Conservation (phyloP, 495 filamentous ascomycete genomes). For the Penicillium lividum region DNA sequence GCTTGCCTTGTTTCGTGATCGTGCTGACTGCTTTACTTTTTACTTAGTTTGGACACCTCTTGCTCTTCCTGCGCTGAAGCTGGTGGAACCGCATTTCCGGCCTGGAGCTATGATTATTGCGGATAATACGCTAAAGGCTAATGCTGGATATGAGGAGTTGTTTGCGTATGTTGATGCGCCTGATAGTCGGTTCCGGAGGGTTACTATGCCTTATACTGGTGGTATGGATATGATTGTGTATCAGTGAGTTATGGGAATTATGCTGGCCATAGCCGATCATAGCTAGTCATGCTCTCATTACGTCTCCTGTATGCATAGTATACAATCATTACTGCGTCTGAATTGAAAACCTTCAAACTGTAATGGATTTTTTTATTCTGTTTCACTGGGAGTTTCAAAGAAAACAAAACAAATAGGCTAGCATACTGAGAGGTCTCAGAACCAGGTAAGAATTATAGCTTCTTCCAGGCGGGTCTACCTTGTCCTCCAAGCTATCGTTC, state of each 20-base stretch:
- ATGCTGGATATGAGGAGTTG: constrained; percentile 38
- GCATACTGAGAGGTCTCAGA: no score
- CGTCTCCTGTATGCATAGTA: no score
- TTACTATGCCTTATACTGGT: constrained; percentile 25
- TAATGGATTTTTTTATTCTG: no score
- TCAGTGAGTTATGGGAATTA: constrained; percentile 8
- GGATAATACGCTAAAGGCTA: constrained; percentile 47
- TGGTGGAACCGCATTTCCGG: constrained; percentile 45
- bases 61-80: constrained; percentile 49
- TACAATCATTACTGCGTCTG: no score
- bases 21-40: neutral
- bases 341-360: no score
- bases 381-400: no score
- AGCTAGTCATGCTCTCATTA: neutral
- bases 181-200: constrained; percentile 19
- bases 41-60: constrained; percentile 53
- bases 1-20: neutral
- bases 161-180: constrained; percentile 31
- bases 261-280: neutral
- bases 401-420: no score
- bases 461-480: no score
- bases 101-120: constrained; percentile 51
- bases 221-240: constrained; percentile 30
- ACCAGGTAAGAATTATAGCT: no score
- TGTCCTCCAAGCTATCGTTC: no score